Percentiles rank a stretch among this genome's conserved stretches.
Evolutionary conservation across 345 rosid species (phyloP).

Genomic region (Hevea brasiliensis): DNA sequence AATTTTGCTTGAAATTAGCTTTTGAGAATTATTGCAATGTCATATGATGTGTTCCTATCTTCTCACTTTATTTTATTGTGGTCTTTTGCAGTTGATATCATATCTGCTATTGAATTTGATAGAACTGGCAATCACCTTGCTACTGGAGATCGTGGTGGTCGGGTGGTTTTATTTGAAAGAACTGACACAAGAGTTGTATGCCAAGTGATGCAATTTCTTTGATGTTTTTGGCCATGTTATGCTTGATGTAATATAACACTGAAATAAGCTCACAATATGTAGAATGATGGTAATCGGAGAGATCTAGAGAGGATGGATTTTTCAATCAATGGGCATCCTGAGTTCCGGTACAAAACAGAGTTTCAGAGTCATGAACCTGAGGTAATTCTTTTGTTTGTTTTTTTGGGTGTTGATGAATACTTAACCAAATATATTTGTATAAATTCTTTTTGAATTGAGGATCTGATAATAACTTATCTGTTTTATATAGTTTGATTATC

Average conservation of each 20-base stretch:
- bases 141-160: constrained; percentile 96
- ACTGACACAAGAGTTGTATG: constrained; percentile 69
- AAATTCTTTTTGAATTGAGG: background rate
- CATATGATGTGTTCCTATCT: background rate
- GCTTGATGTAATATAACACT: constrained; percentile 19
- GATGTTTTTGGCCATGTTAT: background rate
- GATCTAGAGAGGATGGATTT: constrained; percentile 70
- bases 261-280: constrained; percentile 24
- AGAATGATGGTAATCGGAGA: constrained; percentile 63
- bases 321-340: constrained; percentile 59
- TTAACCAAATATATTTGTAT: background rate
- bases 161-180: constrained; percentile 94
- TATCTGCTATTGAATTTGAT: constrained; percentile 89
- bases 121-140: constrained; percentile 79
- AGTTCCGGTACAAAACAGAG: constrained; percentile 87
- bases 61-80: background rate
- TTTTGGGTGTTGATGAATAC: background rate
- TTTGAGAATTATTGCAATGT: background rate
- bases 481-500: constrained; percentile 77
- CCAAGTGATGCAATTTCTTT: background rate
- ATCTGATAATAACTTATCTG: constrained; percentile 9
- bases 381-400: constrained; percentile 38
- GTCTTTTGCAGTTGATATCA: constrained; percentile 74
- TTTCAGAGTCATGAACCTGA: constrained; percentile 97
- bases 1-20: background rate